phyloP scores from a whole-genome alignment of 192 early-diverging fungal species.

The Phycomyces nitens region DNA sequence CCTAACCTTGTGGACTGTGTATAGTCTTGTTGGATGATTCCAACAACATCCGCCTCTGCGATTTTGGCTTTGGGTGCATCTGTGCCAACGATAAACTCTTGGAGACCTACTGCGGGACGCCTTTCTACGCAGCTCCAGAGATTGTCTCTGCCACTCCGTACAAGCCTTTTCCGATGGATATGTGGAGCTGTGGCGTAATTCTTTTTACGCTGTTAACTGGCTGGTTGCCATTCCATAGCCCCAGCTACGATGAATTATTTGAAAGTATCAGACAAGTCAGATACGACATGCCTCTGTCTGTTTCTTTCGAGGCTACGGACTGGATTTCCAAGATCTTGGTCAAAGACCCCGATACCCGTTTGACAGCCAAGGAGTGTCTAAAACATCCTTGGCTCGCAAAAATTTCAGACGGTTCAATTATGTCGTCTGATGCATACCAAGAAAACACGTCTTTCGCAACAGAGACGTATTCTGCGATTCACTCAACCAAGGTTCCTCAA shows the following conservation, averaged over 20 bases:
- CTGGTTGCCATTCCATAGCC: constrained; percentile 66
- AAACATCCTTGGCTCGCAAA: constrained; percentile 46
- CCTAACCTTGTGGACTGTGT: no score
- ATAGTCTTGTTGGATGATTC: constrained; percentile 43
- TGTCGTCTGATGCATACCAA: no score
- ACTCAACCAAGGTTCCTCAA: no score
- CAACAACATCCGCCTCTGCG: constrained; percentile 77
- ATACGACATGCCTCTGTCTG: constrained; percentile 42
- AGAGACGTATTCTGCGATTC: no score
- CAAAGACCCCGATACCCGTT: constrained; percentile 48
- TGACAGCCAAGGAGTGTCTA: constrained; percentile 48
- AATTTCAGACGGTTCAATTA: not conserved
- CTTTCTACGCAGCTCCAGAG: constrained; percentile 67
- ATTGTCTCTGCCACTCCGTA: constrained; percentile 59
- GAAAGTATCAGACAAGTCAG: constrained; percentile 51
- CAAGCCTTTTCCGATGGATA: constrained; percentile 55
- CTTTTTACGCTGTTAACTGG: constrained; percentile 64
- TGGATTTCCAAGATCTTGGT: constrained; percentile 43
- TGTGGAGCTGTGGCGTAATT: constrained; percentile 73
- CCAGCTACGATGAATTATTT: constrained; percentile 58
- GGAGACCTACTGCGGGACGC: constrained; percentile 63
- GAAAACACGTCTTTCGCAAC: no score
- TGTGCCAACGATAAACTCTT: constrained; percentile 41
- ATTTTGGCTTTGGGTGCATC: constrained; percentile 82
- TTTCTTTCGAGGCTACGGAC: constrained; percentile 34